Evolutionary conservation across 2,329 filamentous ascomycete species (phyloP).

Genomic region (Arthroderma uncinatum): DNA sequence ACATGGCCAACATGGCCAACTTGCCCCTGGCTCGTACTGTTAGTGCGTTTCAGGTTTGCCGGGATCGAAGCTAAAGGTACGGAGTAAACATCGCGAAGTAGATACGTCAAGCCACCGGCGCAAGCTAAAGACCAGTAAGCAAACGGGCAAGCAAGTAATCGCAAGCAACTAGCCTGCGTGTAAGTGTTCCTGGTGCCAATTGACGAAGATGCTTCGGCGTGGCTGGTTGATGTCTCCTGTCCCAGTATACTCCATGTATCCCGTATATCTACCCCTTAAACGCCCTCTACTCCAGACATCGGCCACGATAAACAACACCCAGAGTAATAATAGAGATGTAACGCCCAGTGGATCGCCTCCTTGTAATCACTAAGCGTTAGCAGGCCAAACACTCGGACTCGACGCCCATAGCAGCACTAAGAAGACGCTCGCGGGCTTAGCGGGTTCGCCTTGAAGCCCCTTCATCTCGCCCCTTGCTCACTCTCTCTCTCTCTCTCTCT

Average conservation of each 20-base stretch:
- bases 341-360: not conserved
- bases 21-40: not conserved
- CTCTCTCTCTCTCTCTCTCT: not conserved
- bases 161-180: not conserved
- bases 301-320: not conserved
- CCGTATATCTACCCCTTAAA: not conserved
- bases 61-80: not conserved
- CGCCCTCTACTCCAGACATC: not conserved
- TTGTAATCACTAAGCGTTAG: not conserved
- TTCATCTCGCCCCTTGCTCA: constrained; percentile 5
- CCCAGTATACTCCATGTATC: too few relatives aligned
- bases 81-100: not conserved
- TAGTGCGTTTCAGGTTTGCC: constrained; percentile 1
- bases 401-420: not conserved
- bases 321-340: not conserved
- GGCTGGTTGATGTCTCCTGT: not conserved
- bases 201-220: not conserved
- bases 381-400: not conserved
- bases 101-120: not conserved
- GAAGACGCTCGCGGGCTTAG: not conserved
- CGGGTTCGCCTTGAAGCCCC: not conserved
- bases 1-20: not conserved
- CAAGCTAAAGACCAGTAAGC: not conserved
- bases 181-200: too few relatives aligned
- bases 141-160: too few relatives aligned